Evolutionary conservation across 192 early-diverging fungal genomes (phyloP).

Genomic region (Backusella westeae): DNA sequence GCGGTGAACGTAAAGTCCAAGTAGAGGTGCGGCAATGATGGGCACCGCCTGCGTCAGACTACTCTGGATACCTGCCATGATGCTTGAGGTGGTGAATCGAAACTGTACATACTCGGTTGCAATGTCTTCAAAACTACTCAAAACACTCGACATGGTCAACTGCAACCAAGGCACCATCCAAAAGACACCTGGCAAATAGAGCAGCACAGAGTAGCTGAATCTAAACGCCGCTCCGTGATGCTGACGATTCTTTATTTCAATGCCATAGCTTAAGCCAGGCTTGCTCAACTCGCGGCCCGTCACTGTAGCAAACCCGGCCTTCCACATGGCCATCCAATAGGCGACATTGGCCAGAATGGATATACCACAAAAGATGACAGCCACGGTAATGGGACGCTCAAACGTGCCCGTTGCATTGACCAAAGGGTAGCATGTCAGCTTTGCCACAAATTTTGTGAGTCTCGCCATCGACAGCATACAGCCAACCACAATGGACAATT

Average conservation of each 20-base stretch:
- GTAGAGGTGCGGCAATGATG: constrained; percentile 47
- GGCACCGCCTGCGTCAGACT: constrained; percentile 55
- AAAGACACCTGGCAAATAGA: constrained; percentile 20
- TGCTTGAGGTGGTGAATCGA: constrained; percentile 16
- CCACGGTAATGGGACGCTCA: constrained; percentile 39
- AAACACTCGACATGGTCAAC: constrained; percentile 27
- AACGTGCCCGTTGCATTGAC: constrained; percentile 34
- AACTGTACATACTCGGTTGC: constrained; percentile 32
- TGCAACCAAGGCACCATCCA: constrained; percentile 33
- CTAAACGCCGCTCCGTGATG: background rate
- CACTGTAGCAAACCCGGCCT: background rate
- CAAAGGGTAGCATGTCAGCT: constrained; percentile 62
- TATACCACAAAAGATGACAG: constrained; percentile 47
- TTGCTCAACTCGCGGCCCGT: constrained; percentile 6
- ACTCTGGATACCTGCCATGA: constrained; percentile 33
- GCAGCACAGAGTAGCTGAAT: background rate
- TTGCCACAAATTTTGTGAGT: constrained; percentile 65
- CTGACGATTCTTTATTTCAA: background rate
- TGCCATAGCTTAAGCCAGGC: background rate
- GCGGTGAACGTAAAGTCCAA: constrained; percentile 55
- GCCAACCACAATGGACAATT: constrained; percentile 64
- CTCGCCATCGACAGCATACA: constrained; percentile 62
- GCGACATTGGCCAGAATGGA: constrained; percentile 44
- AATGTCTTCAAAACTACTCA: constrained; percentile 31
- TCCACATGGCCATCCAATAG: constrained; percentile 47